Base-by-base conservation (phyloP, 2,329 filamentous ascomycete species). In the Scedosporium boydii region DNA sequence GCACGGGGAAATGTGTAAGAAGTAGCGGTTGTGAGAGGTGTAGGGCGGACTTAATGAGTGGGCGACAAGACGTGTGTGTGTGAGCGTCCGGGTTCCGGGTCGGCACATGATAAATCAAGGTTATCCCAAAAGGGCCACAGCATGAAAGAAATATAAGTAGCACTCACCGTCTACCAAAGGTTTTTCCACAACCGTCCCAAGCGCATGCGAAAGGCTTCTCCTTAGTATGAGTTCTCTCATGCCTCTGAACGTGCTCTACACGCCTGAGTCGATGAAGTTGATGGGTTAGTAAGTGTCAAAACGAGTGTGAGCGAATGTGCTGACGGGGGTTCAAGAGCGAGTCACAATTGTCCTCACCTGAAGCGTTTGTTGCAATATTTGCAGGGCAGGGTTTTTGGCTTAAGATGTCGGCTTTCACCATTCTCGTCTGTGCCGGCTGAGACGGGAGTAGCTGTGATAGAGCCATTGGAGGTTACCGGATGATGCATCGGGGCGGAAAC, bases 201-300 rank as follows among this genome's bases (percentile, higher is more conserved):
- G 69, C 76, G 67, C 84, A 87, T 59, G 80, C 78, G 69, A 86
- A 87, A 7, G 84, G 84, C 71, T 86, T 86, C 73, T 86, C 84
- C 69, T 86, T 86, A 67, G 84, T 87, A 72, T 87, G 84, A 41
- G 83, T 86, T 65, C 83, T 79, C 72, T 86, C 83, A 71, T 87
- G 84, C 70, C 84, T 78, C 72, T 86, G 83, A 61, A 87, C 82
- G 73, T 87, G 84, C 72, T 87, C 84, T 67, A 86, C 82, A 68
- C 84, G 82, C 71, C 83, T 85, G 73, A 72, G 72, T 29, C 67
- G 69, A 65, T 70, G 64, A 71, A 41, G 55, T 29, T 46, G 42
- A 56, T 42, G 26, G 58, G 59, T 41, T 12, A 10, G 12, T 18
- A 26, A 61, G 27, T n/a, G 23, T 38, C 41, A 51, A 3, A 60